Percentiles rank a stretch among this genome's conserved stretches.
Evolutionary conservation across 148 eudicot species (phyloP).

Genomic region (Spergularia bocconei): DNA sequence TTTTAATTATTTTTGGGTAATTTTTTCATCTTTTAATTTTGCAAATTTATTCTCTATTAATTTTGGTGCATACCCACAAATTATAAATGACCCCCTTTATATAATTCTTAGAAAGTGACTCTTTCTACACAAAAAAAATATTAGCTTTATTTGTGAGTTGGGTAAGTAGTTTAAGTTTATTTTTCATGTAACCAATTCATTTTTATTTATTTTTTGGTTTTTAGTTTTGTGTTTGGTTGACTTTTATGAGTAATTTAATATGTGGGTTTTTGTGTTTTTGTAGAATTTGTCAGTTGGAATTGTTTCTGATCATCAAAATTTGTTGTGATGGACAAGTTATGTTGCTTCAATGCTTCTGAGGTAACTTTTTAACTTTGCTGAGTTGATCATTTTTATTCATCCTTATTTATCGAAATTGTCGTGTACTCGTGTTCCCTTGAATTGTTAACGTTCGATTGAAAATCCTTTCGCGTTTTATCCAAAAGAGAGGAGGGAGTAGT

Average conservation of each 20-base stretch:
- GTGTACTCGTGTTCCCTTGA: too few relatives aligned
- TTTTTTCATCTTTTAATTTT: neutral
- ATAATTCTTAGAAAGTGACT: neutral
- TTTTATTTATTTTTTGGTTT: neutral
- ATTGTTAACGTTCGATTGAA: too few relatives aligned
- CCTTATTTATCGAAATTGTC: neutral
- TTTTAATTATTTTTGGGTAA: neutral
- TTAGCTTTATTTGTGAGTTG: neutral
- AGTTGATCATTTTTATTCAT: neutral
- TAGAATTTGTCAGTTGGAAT: neutral
- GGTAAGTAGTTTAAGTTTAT: neutral
- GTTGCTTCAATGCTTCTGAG: slow-evolving; percentile 35
- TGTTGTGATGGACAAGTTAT: slow-evolving; percentile 22
- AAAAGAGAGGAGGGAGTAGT: too few relatives aligned
- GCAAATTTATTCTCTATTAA: neutral
- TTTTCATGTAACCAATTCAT: slow-evolving; percentile 19
- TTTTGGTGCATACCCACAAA: too few relatives aligned
- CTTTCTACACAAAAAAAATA: neutral
- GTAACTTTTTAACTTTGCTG: neutral
- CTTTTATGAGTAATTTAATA: slow-evolving; percentile 12
- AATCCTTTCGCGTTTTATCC: too few relatives aligned
- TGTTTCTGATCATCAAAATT: slow-evolving; percentile 7
- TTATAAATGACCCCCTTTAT: neutral
- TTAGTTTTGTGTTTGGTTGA: slow-evolving; percentile 16
- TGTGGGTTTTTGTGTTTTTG: neutral